Conservation (phyloP, 148 eudicot species). For the Drosera capensis region DNA sequence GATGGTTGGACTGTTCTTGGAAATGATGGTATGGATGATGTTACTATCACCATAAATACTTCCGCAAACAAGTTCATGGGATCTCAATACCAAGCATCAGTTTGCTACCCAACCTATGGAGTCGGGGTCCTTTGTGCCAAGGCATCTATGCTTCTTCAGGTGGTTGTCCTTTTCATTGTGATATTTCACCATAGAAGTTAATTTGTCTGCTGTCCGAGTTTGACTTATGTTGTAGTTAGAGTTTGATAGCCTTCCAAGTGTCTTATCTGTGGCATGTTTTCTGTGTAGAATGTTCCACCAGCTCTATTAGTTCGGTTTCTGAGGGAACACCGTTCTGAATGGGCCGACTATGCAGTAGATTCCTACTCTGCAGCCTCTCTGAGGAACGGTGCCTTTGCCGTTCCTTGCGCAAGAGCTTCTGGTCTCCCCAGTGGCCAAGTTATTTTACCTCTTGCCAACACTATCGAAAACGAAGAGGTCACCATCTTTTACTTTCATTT, state of each 20-base stretch:
- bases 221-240: too few species aligned
- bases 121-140: constrained; percentile 48
- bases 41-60: constrained; percentile 38
- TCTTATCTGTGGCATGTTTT: too few species aligned
- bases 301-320: constrained; percentile 46
- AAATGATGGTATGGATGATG: constrained; percentile 47
- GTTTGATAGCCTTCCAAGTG: too few species aligned
- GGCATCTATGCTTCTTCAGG: constrained; percentile 64
- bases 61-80: constrained; percentile 31
- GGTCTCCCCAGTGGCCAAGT: constrained; percentile 39
- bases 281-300: constrained; percentile 53
- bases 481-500: background rate
- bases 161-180: constrained; percentile 3
- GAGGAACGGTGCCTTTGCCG: constrained; percentile 33
- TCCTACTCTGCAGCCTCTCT: constrained; percentile 47
- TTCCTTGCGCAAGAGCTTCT: constrained; percentile 32
- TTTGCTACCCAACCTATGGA: constrained; percentile 28
- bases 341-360: constrained; percentile 53
- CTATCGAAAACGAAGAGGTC: constrained; percentile 53
- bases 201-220: background rate
- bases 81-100: constrained; percentile 21
- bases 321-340: constrained; percentile 55
- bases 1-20: constrained; percentile 45
- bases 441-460: constrained; percentile 42
- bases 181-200: background rate